phyloP scores from a whole-genome alignment of 2,329 filamentous ascomycete genomes.

The Xylariaceae sp. region DNA sequence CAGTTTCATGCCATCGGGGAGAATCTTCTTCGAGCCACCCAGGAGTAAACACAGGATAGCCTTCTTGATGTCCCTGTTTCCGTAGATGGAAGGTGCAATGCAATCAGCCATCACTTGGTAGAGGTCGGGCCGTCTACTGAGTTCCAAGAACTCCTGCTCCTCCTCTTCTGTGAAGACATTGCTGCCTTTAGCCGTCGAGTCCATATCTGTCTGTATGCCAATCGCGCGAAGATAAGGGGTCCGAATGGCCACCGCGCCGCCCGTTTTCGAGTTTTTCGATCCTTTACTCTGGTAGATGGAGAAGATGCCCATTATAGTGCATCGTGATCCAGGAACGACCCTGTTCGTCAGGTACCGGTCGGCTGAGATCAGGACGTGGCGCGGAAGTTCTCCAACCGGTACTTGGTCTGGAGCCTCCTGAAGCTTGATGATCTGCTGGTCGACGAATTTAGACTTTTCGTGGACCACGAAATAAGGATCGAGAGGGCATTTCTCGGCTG shows the following conservation, averaged over 20 bases:
- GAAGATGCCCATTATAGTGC: conserved; percentile 94
- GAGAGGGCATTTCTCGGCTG: conserved; percentile 71
- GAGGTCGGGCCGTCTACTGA: conserved; percentile 87
- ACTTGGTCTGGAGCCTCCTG: conserved; percentile 98
- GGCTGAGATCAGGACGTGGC: conserved; percentile 93
- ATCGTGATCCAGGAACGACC: conserved; percentile 90
- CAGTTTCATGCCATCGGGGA: conserved; percentile 95
- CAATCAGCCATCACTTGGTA: conserved; percentile 86
- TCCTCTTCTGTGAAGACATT: conserved; percentile 88
- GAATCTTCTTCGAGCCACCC: conserved; percentile 94
- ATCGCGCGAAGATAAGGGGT: conserved; percentile 93
- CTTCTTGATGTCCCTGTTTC: conserved; percentile 94
- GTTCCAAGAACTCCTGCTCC: conserved; percentile 89
- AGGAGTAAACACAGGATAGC: conserved; percentile 89
- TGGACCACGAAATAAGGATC: conserved; percentile 96
- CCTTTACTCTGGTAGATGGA: conserved; percentile 96
- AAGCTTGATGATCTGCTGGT: conserved; percentile 96
- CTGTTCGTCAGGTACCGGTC: conserved; percentile 93
- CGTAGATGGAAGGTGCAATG: conserved; percentile 96
- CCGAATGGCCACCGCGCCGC: conserved; percentile 84
- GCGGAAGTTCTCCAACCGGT: conserved; percentile 88
- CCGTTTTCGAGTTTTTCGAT: conserved; percentile 66
- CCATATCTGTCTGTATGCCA: conserved; percentile 84
- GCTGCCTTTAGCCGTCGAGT: conserved; percentile 81
- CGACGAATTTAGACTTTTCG: conserved; percentile 89